Conservation (phyloP, 176 grass and related monocot species). For the sorghum (Sorghum bicolor) region DNA sequence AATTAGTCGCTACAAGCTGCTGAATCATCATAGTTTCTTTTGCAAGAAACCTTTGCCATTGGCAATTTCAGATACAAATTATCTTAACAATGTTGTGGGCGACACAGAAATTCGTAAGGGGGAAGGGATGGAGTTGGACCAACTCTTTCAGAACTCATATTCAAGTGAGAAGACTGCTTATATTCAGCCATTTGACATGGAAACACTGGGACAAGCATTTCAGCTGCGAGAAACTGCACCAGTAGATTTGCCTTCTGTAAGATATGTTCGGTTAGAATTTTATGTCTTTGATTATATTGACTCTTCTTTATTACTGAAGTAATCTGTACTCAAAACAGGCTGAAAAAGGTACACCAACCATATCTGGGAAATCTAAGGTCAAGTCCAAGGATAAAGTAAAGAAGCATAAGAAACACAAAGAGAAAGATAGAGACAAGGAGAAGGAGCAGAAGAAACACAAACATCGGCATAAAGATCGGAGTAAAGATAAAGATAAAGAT, state of each 20-base stretch:
- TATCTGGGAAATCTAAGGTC: slow-evolving; percentile 67
- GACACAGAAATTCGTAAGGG: slow-evolving; percentile 78
- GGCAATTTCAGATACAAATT: slow-evolving; percentile 69
- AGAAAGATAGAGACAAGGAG: slow-evolving; percentile 80
- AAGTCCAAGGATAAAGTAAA: slow-evolving; percentile 82
- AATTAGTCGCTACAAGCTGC: slow-evolving; percentile 62
- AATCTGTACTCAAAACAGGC: slow-evolving; percentile 41
- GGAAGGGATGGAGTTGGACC: slow-evolving; percentile 77
- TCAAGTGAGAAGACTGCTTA: slow-evolving; percentile 48
- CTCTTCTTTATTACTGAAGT: slow-evolving; percentile 13
- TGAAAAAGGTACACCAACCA: slow-evolving; percentile 83
- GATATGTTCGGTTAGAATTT: slow-evolving; percentile 27
- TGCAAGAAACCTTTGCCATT: slow-evolving; percentile 66
- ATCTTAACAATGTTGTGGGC: slow-evolving; percentile 68
- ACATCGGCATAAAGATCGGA: slow-evolving; percentile 88
- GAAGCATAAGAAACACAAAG: slow-evolving; percentile 88
- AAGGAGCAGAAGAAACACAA: slow-evolving; percentile 99
- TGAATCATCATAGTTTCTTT: slow-evolving; percentile 72
- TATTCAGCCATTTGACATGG: slow-evolving; percentile 64
- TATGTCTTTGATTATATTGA: neutral
- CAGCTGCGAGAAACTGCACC: slow-evolving; percentile 64
- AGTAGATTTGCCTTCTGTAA: slow-evolving; percentile 78
- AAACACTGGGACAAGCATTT: slow-evolving; percentile 63
- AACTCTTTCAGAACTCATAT: slow-evolving; percentile 56
- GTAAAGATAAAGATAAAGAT: slow-evolving; percentile 83